Evolutionary conservation across 2,329 filamentous ascomycete species (phyloP).

Genomic region (Ustulina deusta): DNA sequence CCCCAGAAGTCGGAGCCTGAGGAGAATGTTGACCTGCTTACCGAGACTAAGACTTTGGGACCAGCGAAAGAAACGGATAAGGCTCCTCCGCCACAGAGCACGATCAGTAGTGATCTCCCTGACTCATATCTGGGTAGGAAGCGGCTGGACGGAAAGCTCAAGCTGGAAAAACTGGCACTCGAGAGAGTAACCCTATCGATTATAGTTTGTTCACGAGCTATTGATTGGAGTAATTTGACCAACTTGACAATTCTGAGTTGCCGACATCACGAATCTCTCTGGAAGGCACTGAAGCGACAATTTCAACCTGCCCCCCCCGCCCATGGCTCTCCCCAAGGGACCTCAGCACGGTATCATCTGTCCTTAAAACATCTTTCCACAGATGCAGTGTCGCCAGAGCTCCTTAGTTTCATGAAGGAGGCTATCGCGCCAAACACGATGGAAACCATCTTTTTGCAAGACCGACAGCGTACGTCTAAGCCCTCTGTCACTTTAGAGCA

Average conservation of each 20-base stretch:
- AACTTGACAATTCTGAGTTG: constrained; percentile 81
- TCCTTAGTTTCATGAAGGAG: constrained; percentile 81
- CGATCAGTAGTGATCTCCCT: neutral
- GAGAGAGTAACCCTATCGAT: constrained; percentile 81
- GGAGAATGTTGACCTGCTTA: constrained; percentile 20
- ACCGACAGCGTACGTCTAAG: constrained; percentile 63
- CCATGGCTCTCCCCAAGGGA: constrained; percentile 50
- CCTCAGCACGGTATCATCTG: constrained; percentile 67
- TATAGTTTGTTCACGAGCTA: constrained; percentile 73
- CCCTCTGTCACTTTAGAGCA: constrained; percentile 73
- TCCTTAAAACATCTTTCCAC: constrained; percentile 80
- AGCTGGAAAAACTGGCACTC: constrained; percentile 78
- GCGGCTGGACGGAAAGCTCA: constrained; percentile 69
- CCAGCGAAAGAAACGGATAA: neutral
- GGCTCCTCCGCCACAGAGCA: neutral
- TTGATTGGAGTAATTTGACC: constrained; percentile 81
- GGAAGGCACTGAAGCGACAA: constrained; percentile 76
- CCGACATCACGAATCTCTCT: constrained; percentile 77
- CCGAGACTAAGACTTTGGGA: neutral
- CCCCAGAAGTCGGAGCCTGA: constrained; percentile 32
- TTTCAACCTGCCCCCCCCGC: constrained; percentile 61
- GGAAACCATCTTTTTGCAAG: constrained; percentile 83
- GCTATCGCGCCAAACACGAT: constrained; percentile 81
- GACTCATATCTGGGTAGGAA: constrained; percentile 43
- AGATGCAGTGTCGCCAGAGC: constrained; percentile 74